These are phyloP conservation scores for Pestalotiopsis sp. DNA, from an alignment of 2,329 filamentous ascomycete genomes.

Conservation along the genomic window DNA sequence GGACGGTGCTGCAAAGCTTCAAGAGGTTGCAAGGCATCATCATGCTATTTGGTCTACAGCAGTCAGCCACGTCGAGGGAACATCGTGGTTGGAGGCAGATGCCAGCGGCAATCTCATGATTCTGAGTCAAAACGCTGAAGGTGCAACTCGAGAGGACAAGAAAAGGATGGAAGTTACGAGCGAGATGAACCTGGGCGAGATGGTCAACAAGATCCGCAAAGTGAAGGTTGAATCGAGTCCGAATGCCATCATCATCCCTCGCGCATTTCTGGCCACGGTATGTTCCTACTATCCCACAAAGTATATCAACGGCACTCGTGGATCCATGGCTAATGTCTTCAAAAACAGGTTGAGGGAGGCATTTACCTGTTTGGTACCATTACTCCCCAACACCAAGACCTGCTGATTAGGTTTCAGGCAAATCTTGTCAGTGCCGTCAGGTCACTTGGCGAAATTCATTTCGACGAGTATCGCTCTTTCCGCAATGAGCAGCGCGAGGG, in stretches of 20 bases:
- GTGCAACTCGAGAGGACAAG: conserved; percentile 73
- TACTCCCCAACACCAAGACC: conserved; percentile 67
- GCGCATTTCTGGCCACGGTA: conserved; percentile 88
- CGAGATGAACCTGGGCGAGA: conserved; percentile 86
- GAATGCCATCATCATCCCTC: conserved; percentile 71
- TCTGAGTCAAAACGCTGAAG: conserved; percentile 70
- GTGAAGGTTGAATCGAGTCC: conserved; percentile 67
- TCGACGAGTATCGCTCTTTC: conserved; percentile 80
- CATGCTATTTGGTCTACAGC: conserved; percentile 82
- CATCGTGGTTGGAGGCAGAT: conserved; percentile 81
- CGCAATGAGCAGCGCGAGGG: conserved; percentile 69
- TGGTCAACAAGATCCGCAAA: conserved; percentile 84
- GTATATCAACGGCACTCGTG: neutral
- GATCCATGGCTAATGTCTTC: neutral
- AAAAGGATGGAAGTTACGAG: conserved; percentile 70
- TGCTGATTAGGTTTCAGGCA: conserved; percentile 79
- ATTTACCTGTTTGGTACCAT: conserved; percentile 90
- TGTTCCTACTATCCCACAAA: conserved; percentile 33
- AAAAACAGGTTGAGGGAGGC: conserved; percentile 76
- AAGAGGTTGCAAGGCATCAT: conserved; percentile 77
- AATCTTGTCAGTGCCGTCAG: conserved; percentile 66
- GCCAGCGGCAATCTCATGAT: conserved; percentile 86
- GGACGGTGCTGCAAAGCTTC: conserved; percentile 61
- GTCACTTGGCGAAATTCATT: conserved; percentile 72
- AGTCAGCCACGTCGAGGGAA: conserved; percentile 68